phyloP scores from a whole-genome alignment of 2,329 filamentous ascomycete genomes.

The Curvularia hawaiiensis region DNA sequence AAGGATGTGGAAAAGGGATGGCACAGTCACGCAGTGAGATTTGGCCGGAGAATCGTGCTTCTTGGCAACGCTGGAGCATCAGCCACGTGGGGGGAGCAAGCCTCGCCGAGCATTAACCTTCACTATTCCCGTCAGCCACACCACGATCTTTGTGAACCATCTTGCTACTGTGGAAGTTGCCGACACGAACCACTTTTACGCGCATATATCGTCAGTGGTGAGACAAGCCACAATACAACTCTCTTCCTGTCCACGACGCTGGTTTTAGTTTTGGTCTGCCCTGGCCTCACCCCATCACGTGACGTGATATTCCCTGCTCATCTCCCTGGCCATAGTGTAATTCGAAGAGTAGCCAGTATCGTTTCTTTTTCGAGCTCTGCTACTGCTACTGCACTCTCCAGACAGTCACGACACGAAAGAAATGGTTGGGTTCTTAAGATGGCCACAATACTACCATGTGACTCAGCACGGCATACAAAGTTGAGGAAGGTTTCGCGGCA shows the following conservation, averaged over 20 bases:
- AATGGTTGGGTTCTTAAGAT: neutral
- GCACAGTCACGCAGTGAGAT: neutral
- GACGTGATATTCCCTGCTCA: neutral
- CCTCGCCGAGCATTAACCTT: neutral
- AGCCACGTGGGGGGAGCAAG: constrained; percentile 1
- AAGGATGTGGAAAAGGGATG: neutral
- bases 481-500: neutral
- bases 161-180: neutral
- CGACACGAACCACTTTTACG: neutral
- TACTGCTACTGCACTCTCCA: neutral
- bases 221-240: neutral
- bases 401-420: neutral
- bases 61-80: neutral
- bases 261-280: neutral
- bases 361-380: neutral
- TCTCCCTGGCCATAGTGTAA: neutral
- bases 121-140: neutral
- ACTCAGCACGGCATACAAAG: neutral
- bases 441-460: neutral
- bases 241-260: neutral
- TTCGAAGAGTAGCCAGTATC: neutral
- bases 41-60: neutral
- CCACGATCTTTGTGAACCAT: neutral
- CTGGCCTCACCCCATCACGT: neutral
- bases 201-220: neutral